phyloP scores from a whole-genome alignment of 2,329 filamentous ascomycete genomes.

The Trichoderma hamatum region DNA sequence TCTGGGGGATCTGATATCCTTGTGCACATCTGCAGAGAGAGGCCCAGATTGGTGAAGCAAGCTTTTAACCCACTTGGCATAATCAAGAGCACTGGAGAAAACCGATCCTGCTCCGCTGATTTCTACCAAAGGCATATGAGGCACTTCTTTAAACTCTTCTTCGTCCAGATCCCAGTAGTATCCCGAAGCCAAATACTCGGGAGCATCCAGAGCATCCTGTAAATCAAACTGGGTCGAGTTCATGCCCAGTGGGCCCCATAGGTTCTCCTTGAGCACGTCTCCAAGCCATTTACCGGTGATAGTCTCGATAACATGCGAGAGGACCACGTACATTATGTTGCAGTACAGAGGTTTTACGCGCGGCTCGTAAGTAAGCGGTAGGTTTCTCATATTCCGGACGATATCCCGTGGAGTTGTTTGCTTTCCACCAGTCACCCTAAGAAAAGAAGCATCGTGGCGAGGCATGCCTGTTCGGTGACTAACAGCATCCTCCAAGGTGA shows the following conservation, averaged over 20 bases:
- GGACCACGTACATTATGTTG: slow-evolving; percentile 54
- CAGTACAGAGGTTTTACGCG: slow-evolving; percentile 52
- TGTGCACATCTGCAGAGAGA: slow-evolving; percentile 34
- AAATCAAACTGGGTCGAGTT: slow-evolving; percentile 43
- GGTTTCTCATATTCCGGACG: slow-evolving; percentile 49
- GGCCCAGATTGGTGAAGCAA: slow-evolving; percentile 43
- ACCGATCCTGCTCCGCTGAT: slow-evolving; percentile 46
- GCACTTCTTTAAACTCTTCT: slow-evolving; percentile 32
- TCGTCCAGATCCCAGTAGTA: slow-evolving; percentile 45
- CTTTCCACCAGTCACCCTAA: slow-evolving; percentile 37
- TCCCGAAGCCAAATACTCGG: slow-evolving; percentile 44
- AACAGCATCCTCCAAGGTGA: slow-evolving; percentile 58
- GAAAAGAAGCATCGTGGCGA: slow-evolving; percentile 41
- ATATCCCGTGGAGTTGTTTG: slow-evolving; percentile 40
- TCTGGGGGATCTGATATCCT: slow-evolving; percentile 38
- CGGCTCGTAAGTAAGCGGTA: slow-evolving; percentile 49
- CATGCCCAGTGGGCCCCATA: slow-evolving; percentile 55
- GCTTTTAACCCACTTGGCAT: slow-evolving; percentile 54
- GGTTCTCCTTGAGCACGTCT: slow-evolving; percentile 44
- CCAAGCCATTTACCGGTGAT: slow-evolving; percentile 44
- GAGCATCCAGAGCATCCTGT: slow-evolving; percentile 35
- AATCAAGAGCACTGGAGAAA: slow-evolving; percentile 54
- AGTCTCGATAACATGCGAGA: slow-evolving; percentile 51
- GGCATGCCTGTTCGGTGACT: slow-evolving; percentile 57
- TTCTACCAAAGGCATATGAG: slow-evolving; percentile 36